Base-by-base conservation (phyloP, 305 asterid genomes). In the Fraxinus nigra region DNA sequence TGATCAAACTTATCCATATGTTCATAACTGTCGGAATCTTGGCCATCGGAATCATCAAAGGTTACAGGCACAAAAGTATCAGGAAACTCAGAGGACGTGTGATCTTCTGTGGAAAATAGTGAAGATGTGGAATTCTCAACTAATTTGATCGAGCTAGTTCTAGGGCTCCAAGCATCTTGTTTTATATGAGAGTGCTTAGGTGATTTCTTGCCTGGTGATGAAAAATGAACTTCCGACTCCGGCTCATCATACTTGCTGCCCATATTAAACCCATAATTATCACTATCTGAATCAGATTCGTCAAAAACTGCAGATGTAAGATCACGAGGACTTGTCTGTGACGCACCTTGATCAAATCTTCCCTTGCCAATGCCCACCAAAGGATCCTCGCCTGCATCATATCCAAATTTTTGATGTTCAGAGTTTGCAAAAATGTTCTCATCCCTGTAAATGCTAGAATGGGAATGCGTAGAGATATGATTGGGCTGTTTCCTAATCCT, bases 31-130 rank as follows among this genome's bases (percentile, higher is more conserved):
- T 89, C 95, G 33, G 92, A 92, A 87, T 79, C 48, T 72, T 38
- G 56, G 48, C 86, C 90, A 86, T 91, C 94, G 38, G 94, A 88
- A 82, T 89, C 90, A 84, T 93, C 98, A 83, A 86, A 95, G 16
- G 80, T 81, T 83, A 70, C 86, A 14, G 91, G 80, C 84, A 48
- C 84, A 26, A 80, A 40, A 73, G 76, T 77, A 85, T 90, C 91
- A 38, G 89, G 78, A 74, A 82, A 87, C 76, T 84, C 90, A 46
- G 83, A 79, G 33, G 84, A 82, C 9, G 87, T 80, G 85, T 84
- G 87, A 78, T 78, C 83, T 83, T 82, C 81, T 70, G 78, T 65
- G 67, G 73, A 54, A 80, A 84, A 76, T 9, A 70, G 83, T 37
- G 89, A 30, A 65, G 87, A 40, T 73, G 84, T 72, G 78, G 83